A percentile compares a stretch with the other conserved stretches of the same genome.
Conservation (phyloP, 1,284 basidiomycete species). For the Rhodotorula sp. region DNA sequence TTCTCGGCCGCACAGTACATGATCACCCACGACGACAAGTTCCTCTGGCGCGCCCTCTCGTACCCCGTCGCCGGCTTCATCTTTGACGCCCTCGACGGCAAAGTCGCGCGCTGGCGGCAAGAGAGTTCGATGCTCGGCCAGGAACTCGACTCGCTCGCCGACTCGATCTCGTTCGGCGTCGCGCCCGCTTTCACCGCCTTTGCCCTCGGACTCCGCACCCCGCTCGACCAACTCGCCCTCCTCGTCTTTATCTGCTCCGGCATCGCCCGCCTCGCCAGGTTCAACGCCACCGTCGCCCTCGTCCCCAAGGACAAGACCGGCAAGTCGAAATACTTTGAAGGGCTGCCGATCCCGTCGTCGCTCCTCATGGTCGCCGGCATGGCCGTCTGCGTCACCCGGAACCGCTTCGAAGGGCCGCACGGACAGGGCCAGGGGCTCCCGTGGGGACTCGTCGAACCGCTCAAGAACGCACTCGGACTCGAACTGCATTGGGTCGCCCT, state of each 20-base stretch:
- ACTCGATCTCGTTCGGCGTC: slow-evolving; percentile 95
- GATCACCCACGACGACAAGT: slow-evolving; percentile 72
- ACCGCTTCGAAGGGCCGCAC: slow-evolving; percentile 62
- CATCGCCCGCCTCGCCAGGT: slow-evolving; percentile 90
- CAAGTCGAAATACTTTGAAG: slow-evolving; percentile 94
- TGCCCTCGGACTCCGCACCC: slow-evolving; percentile 81
- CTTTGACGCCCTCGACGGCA: slow-evolving; percentile 97
- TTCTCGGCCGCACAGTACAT: slow-evolving; percentile 89
- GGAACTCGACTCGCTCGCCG: slow-evolving; percentile 94
- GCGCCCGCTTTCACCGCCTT: slow-evolving; percentile 88
- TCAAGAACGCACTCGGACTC: slow-evolving; percentile 51
- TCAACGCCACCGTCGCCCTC: slow-evolving; percentile 96
- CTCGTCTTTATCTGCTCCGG: slow-evolving; percentile 93
- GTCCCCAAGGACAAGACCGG: slow-evolving; percentile 84
- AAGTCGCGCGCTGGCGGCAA: slow-evolving; percentile 95
- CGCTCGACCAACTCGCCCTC: slow-evolving; percentile 81
- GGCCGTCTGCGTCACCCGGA: slow-evolving; percentile 76
- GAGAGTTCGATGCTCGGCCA: slow-evolving; percentile 96
- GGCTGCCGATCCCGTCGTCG: slow-evolving; percentile 91
- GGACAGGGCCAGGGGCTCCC: slow-evolving; percentile 27
- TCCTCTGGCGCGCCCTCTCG: slow-evolving; percentile 78
- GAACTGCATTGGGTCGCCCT: slow-evolving; percentile 74
- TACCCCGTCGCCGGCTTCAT: slow-evolving; percentile 93
- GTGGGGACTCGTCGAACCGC: slow-evolving; percentile 26
- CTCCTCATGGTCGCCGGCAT: slow-evolving; percentile 76